These are phyloP conservation scores for Tulasnella sp. DNA, from an alignment of 768 basidiomycete genomes.

Conservation along the genomic window DNA sequence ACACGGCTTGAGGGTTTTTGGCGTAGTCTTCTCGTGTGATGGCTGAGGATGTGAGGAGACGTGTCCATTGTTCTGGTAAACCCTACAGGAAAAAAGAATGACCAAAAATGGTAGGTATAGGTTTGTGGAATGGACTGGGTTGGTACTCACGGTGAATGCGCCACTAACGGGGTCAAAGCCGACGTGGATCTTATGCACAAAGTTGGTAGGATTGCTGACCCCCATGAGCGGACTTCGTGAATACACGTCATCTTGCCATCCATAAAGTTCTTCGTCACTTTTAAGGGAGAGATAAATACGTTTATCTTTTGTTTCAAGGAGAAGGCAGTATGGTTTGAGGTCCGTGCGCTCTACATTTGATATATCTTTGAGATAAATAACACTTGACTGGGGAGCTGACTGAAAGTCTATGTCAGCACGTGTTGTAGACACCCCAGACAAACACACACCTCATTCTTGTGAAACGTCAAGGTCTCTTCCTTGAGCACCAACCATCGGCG, in stretches of 20 bases:
- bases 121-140: neutral
- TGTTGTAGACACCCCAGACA: neutral
- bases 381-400: neutral
- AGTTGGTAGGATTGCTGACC: conserved; percentile 89
- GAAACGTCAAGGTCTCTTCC: conserved; percentile 63
- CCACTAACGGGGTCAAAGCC: conserved; percentile 91
- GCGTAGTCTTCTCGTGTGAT: conserved; percentile 98
- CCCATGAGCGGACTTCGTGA: conserved; percentile 84
- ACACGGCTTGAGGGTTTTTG: conserved; percentile 90
- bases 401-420: neutral
- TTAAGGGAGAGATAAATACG: conserved; percentile 72
- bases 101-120: too few species aligned
- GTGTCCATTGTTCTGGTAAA: conserved; percentile 94
- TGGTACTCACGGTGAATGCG: conserved; percentile 69
- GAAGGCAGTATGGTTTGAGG: conserved; percentile 84
- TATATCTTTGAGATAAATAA: conserved; percentile 57
- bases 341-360: conserved; percentile 83
- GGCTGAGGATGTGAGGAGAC: conserved; percentile 90
- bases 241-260: conserved; percentile 97
- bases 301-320: conserved; percentile 75
- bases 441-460: conserved; percentile 80
- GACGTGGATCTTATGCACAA: conserved; percentile 97
- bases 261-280: conserved; percentile 93
- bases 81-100: conserved; percentile 42
- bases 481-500: conserved; percentile 81